These are phyloP conservation scores for Gypsophila paniculata DNA, from an alignment of 179 eudicot genomes.

Conservation along the genomic window DNA sequence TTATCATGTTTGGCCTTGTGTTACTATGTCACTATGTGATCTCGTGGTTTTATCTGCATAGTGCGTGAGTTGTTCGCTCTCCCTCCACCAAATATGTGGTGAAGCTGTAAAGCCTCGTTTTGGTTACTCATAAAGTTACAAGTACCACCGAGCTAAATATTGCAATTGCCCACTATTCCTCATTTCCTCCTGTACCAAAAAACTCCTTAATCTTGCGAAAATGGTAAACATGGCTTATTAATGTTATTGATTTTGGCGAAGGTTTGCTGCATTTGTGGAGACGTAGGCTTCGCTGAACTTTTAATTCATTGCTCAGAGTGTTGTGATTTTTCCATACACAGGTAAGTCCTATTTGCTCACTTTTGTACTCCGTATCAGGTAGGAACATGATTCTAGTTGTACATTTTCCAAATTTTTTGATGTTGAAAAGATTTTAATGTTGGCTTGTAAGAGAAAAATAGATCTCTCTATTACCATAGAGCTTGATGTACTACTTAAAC, in stretches of 20 bases:
- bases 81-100: too few relatives aligned
- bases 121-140: too few relatives aligned
- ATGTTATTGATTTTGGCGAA: slow-evolving; percentile 11
- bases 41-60: neutral
- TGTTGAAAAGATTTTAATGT: too few relatives aligned
- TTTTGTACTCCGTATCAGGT: slow-evolving; percentile 7
- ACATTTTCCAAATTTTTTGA: neutral
- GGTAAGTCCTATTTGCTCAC: slow-evolving; percentile 19
- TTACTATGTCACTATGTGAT: neutral
- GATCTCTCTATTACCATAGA: too few relatives aligned
- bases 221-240: neutral
- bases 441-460: too few relatives aligned
- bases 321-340: slow-evolving; percentile 11
- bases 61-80: neutral
- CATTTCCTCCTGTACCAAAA: too few relatives aligned
- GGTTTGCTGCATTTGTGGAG: slow-evolving; percentile 25
- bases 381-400: neutral
- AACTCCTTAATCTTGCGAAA: too few relatives aligned
- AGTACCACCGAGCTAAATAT: too few relatives aligned
- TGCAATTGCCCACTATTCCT: too few relatives aligned
- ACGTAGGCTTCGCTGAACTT: slow-evolving; percentile 23
- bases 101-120: too few relatives aligned
- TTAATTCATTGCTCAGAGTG: slow-evolving; percentile 23
- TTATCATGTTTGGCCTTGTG: too few relatives aligned
- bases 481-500: too few relatives aligned